Evolutionary conservation across 2,329 filamentous ascomycete species (phyloP).

Genomic region (Zymoseptoria tritici): DNA sequence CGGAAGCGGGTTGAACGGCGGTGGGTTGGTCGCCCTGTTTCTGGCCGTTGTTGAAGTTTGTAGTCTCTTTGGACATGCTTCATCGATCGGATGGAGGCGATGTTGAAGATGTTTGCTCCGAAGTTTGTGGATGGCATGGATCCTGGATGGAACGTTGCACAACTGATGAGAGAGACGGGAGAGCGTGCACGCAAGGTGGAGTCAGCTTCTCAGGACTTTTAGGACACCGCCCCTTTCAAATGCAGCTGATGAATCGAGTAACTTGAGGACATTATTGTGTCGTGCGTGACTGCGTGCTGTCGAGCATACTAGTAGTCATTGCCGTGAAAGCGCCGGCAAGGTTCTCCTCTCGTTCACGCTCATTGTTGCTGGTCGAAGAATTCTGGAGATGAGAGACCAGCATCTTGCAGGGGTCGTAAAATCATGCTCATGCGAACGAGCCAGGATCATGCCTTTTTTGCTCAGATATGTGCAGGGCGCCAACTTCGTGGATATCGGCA

Average conservation of each 20-base stretch:
- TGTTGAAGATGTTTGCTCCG: neutral
- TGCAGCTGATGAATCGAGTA: too few species aligned
- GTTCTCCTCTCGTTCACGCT: neutral
- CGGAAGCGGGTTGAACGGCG: too few species aligned
- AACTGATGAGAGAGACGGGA: neutral
- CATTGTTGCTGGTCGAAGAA: neutral
- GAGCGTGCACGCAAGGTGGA: neutral
- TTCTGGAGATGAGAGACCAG: neutral
- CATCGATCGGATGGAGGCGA: neutral
- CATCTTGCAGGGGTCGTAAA: neutral
- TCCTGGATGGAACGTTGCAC: neutral
- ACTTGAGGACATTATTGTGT: too few species aligned
- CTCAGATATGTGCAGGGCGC: neutral
- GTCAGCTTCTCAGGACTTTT: too few species aligned
- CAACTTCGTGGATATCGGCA: neutral
- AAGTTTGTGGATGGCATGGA: neutral
- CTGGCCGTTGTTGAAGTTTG: neutral
- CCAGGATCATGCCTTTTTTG: neutral
- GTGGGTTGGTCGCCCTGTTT: neutral
- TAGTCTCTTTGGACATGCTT: neutral
- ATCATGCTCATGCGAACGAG: neutral
- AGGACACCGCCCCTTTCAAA: too few species aligned
- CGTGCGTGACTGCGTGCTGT: too few species aligned
- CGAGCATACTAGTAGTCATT: neutral
- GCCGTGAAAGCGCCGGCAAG: neutral